Evolutionary conservation across 2,329 filamentous ascomycete genomes (phyloP).

Genomic region (Stachybotrys echinatus): DNA sequence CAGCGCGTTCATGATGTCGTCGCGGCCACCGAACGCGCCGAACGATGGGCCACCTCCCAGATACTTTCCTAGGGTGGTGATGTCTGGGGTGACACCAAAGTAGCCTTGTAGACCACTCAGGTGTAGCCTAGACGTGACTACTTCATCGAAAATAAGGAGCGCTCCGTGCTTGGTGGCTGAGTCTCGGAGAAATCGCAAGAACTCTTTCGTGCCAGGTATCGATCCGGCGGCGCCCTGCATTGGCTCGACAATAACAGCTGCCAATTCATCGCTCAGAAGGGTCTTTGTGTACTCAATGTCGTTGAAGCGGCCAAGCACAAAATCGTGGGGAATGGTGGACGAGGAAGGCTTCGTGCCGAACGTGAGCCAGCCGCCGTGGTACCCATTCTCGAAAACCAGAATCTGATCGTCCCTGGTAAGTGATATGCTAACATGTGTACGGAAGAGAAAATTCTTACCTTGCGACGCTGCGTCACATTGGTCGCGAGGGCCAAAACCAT

Average conservation of each 20-base stretch:
- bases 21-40: constrained; percentile 59
- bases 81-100: constrained; percentile 46
- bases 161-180: constrained; percentile 41
- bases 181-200: constrained; percentile 45
- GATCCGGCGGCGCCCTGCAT: constrained; percentile 62
- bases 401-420: constrained; percentile 40
- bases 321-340: not conserved
- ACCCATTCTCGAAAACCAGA: constrained; percentile 43
- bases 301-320: not conserved
- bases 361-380: constrained; percentile 30
- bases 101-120: constrained; percentile 41
- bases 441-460: not conserved
- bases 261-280: constrained; percentile 42
- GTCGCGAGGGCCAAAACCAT: constrained; percentile 51
- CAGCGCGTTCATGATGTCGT: constrained; percentile 53
- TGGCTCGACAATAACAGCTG: constrained; percentile 60
- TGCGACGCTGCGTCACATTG: not conserved
- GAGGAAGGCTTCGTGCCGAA: constrained; percentile 15
- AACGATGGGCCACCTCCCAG: constrained; percentile 62
- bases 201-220: constrained; percentile 42
- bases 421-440: too few relatives aligned
- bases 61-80: constrained; percentile 62
- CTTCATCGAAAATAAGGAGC: constrained; percentile 65
- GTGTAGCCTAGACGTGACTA: constrained; percentile 59
- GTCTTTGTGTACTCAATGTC: constrained; percentile 14